Evolutionary conservation across 805 yeast species (phyloP), one percentile per base, ranked within the genome.

Genomic region (Schwanniomyces pseudopolymorphus): DNA sequence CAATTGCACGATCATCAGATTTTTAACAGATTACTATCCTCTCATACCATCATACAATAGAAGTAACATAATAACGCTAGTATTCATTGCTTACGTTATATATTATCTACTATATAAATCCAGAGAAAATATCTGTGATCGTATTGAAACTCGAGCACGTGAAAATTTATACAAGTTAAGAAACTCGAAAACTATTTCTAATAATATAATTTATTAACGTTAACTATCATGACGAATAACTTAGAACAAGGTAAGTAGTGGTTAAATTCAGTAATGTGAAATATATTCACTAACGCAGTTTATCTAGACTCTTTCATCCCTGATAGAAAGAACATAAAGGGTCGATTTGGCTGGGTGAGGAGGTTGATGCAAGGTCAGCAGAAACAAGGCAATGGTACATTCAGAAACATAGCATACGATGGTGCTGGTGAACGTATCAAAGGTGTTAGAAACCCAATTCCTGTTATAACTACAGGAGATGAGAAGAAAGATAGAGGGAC

Each of bases 271-370:
- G 10, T 14, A 14, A 6, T 14, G 8, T 31, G 20, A 16, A 19
- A 28, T 5, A 22, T 10, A 26, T 26, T 22, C 13, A 31, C 35
- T 31, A 31, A 31, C 20, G 2, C 6, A 4, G 4, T n/a, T 31
- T 31, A 14, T 16, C 19, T 14, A 31, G 35, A 31, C 5, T 14
- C 19, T 4, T 31, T 31, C 20, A 28, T 36, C 13, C 39, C 33
- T 36, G 69, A 64, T 40, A 64, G 55, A 53, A 61, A 70, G 31
- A 64, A 64, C 33, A 50, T 57, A 25, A 56, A 62, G 21, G 63
- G 66, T 43, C 56, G 74, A 20, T 70, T 70, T 47, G 60, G 68
- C 16, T 70, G 75, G 75, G 75, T 70, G n/a, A 61, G 59, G 43
- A 54, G 75, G 36, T 63, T 70, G 26, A 69, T 70, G 61, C 73